Base-by-base conservation (phyloP, 1,139 yeast species). In the Suhomyces yuchorum region DNA sequence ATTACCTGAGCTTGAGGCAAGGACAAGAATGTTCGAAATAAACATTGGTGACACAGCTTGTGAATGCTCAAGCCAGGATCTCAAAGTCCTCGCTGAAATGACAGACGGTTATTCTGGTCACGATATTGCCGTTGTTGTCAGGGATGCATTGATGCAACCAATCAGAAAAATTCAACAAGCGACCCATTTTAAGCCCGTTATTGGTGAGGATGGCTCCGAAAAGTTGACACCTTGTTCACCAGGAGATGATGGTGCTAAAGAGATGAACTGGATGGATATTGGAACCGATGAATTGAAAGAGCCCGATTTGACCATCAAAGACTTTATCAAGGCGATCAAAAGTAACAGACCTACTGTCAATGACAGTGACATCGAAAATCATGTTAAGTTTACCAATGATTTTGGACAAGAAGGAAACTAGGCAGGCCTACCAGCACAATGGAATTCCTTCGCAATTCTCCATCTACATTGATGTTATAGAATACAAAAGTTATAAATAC, bases 61-160 rank as follows among this genome's bases (percentile, higher is more conserved):
- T 64, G 80, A 82, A 38, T 75, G 96, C 54, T 75, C 84, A 0
- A 75, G 82, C 37, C 85, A 82, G 47, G 98, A 95, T 63, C 89
- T 80, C 61, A 80, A 84, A 54, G 75, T 84, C 3, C 75, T 95
- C 53, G 97, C 96, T 0, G 91, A 87, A 51, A 86, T 93, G 93
- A 93, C 99, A 0, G 96, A 90, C 8, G 99, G 99, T 9, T 93
- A 93, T 66, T 90, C 97, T 0, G 99, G 99, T 47, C 96, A 93
- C 63, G 99, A 95, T 77, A 81, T 95, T 36, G 95, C 98, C 0
- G 97, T 93, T 37, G 96, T 92, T 15, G 99, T 95, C 6, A 83
- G 96, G 59, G 99, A 95, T 67, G 98, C 99, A 0, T 75, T 95
- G 55, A 95, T 95, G 99, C 96, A 92, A 66, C 99, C 99, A 1